Conservation (phyloP, 1,284 basidiomycete genomes). For the Tranzscheliella williamsii region DNA sequence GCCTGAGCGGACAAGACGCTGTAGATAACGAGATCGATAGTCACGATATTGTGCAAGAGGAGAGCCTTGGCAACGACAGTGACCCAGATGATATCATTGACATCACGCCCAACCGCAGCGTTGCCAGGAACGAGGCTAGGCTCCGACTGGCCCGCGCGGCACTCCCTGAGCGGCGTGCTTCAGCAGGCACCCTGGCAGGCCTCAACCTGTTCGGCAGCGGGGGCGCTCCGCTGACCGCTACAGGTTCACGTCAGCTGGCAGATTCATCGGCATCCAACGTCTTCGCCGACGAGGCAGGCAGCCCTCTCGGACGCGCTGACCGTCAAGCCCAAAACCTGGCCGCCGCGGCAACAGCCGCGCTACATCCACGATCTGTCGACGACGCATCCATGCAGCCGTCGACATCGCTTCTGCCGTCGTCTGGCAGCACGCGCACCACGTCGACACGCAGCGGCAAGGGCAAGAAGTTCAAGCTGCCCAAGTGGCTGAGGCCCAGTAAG, state of each 20-base stretch:
- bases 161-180: constrained; percentile 22
- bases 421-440: constrained; percentile 15
- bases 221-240: neutral
- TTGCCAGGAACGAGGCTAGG: constrained; percentile 34
- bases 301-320: constrained; percentile 10
- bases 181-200: constrained; percentile 22
- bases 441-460: constrained; percentile 9
- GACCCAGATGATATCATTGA: constrained; percentile 48
- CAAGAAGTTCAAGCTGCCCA: constrained; percentile 28
- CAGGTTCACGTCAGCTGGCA: neutral
- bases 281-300: constrained; percentile 26
- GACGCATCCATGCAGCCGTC: neutral
- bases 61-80: constrained; percentile 20
- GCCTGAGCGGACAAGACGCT: neutral
- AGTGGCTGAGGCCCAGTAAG: constrained; percentile 20
- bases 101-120: constrained; percentile 34
- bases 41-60: constrained; percentile 6
- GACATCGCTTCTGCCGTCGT: constrained; percentile 13
- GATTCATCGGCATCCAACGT: constrained; percentile 1
- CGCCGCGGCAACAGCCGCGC: no score
- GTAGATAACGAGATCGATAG: constrained; percentile 5
- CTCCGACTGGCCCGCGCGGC: constrained; percentile 39
- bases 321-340: no score
- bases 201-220: constrained; percentile 20
- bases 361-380: no score